Evolutionary conservation across 306 rosid genomes (phyloP), one percentile per base, ranked within the genome.

Genomic region (Prunus armeniaca): DNA sequence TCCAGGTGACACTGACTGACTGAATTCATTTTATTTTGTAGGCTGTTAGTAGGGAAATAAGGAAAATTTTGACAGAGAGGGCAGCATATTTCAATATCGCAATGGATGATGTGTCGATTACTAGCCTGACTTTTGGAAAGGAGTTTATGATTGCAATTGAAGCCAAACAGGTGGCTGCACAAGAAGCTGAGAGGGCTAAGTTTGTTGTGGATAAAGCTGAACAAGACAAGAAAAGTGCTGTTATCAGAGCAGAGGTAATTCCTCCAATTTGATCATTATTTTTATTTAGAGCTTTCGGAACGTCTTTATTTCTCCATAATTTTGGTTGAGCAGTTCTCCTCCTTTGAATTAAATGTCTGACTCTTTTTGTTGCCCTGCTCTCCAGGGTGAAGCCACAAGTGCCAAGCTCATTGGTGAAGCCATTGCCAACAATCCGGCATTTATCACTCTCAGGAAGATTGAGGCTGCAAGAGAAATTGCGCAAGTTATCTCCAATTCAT

Each of bases 141-240:
- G 98, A 94, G 78, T 94, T 91, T 46, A 90, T 89, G 25, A 91
- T 80, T 77, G 97, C 98, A 30, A 91, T 91, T 73, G 97, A 94
- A 86, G 96, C 98, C 81, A 94, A 94, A 84, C 98, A 94, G 76
- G 95, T 91, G 75, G 97, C 96, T 80, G 96, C 97, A 45, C 97
- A 94, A 83, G 97, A 91, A 41, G 97, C 97, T 62, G 98, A 91
- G 86, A 91, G 97, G 79, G 98, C 91, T n/a, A 91, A 94, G 76
- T 94, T 85, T 74, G 89, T 94, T 32, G 96, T 91, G 65, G 96
- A 94, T 74, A 89, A 91, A 75, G 96, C 98, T 70, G 93, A 94
- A 71, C 96, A 91, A 82, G 97, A 91, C 87, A 91, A 89, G 82
- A 87, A 69, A 85, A 90, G 95, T 82, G 93, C 95, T 67, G 63